A percentile compares a stretch with the other conserved stretches of the same genome.
These are phyloP conservation scores for Starmerella davenportii DNA, from an alignment of 805 yeast genomes.

Conservation along the genomic window DNA sequence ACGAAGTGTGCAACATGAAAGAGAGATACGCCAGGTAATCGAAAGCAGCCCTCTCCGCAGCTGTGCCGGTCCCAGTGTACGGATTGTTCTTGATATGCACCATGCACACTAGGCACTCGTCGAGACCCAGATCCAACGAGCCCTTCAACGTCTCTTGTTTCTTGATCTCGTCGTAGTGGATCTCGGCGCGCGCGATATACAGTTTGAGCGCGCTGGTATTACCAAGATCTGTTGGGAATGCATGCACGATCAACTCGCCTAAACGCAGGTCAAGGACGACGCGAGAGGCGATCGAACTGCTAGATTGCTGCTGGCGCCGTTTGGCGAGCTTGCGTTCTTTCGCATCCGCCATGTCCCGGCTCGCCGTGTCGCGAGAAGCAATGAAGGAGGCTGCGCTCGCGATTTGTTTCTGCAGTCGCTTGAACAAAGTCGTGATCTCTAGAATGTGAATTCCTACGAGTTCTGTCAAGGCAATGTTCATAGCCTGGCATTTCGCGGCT, in stretches of 20 bases:
- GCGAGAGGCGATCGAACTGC: not conserved
- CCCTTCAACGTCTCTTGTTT: constrained; percentile 14
- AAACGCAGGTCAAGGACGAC: constrained; percentile 21
- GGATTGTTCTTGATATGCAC: constrained; percentile 33
- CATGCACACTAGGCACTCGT: constrained; percentile 48
- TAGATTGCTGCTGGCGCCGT: not conserved
- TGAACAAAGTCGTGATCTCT: constrained; percentile 41
- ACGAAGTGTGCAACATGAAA: constrained; percentile 35
- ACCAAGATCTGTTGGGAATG: constrained; percentile 66
- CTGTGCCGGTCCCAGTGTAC: constrained; percentile 31
- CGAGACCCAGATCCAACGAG: constrained; percentile 32
- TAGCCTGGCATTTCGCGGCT: constrained; percentile 26
- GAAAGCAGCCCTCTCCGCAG: constrained; percentile 15
- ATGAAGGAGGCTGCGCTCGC: constrained; percentile 7
- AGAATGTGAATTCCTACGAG: constrained; percentile 67
- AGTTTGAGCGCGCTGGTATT: constrained; percentile 58
- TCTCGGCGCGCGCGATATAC: constrained; percentile 17
- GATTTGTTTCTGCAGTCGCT: constrained; percentile 14
- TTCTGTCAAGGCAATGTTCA: constrained; percentile 57
- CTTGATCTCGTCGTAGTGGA: constrained; percentile 17
- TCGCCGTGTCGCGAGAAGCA: not conserved
- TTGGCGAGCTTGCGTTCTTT: not conserved
- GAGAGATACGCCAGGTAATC: constrained; percentile 38
- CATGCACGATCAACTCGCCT: constrained; percentile 36
- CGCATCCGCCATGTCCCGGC: not conserved